Evolutionary conservation across 306 rosid species (phyloP).

Genomic region (Ormosia semicastrata): DNA sequence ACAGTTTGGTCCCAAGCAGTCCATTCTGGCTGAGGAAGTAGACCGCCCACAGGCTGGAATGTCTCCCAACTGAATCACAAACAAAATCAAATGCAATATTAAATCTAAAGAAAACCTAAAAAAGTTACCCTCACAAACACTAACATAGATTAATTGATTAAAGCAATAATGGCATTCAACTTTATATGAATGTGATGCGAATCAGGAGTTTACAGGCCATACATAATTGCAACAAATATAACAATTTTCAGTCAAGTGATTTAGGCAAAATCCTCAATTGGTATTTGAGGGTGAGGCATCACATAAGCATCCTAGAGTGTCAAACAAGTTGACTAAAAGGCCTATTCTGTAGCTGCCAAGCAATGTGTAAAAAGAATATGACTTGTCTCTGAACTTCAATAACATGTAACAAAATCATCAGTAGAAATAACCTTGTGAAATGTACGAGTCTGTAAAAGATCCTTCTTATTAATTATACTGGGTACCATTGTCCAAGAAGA

Average conservation of each 20-base stretch:
- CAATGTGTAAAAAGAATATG: not conserved
- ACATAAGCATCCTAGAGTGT: not conserved
- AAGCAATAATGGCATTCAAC: conserved; percentile 10
- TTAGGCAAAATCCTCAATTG: conserved; percentile 5
- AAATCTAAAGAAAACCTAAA: conserved; percentile 13
- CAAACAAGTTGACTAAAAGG: not conserved
- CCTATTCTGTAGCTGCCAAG: not conserved
- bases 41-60: conserved; percentile 91
- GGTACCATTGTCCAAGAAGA: not conserved
- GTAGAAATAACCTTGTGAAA: not conserved
- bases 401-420: not conserved
- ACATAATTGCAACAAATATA: not conserved
- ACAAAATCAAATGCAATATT: conserved; percentile 21
- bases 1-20: conserved; percentile 98
- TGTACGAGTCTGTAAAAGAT: not conserved
- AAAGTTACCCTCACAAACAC: not conserved
- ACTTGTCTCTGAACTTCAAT: not conserved
- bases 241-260: not conserved
- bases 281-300: not conserved
- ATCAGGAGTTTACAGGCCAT: not conserved
- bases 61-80: conserved; percentile 88
- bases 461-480: not conserved
- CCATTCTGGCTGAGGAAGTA: conserved; percentile 99
- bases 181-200: conserved; percentile 5
- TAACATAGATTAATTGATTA: not conserved